A percentile compares a stretch with the other conserved stretches of the same genome.
These are phyloP conservation scores for Colletotrichum salicis DNA, from an alignment of 2,329 filamentous ascomycete species.

Conservation along the genomic window DNA sequence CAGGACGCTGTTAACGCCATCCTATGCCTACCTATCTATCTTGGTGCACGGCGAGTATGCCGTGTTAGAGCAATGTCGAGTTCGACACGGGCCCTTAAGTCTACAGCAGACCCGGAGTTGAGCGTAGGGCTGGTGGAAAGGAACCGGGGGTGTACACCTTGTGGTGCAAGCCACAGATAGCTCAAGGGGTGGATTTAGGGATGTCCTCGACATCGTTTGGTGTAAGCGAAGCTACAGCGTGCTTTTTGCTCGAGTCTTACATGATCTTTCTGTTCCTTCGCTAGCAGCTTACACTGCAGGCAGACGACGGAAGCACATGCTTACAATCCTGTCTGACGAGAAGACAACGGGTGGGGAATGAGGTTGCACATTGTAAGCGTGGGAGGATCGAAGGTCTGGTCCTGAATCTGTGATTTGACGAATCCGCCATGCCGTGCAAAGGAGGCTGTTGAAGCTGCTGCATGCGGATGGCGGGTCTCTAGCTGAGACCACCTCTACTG, in stretches of 20 bases:
- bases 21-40: neutral
- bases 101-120: conserved; percentile 6
- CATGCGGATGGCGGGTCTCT: conserved; percentile 23
- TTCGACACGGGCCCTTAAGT: neutral
- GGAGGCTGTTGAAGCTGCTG: conserved; percentile 20
- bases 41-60: neutral
- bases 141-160: neutral
- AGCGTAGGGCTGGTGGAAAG: conserved; percentile 24
- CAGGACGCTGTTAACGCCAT: neutral
- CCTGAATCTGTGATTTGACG: conserved; percentile 24
- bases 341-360: conserved; percentile 2
- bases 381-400: conserved; percentile 8
- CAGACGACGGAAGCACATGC: conserved; percentile 11
- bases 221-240: conserved; percentile 3
- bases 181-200: conserved; percentile 27
- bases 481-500: conserved; percentile 27
- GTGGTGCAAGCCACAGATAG: conserved; percentile 12
- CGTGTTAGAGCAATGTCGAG: conserved; percentile 9
- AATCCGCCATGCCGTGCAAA: conserved; percentile 23
- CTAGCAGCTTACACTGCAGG: neutral
- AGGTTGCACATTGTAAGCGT: conserved; percentile 19
- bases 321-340: conserved; percentile 23
- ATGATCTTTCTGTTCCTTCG: conserved; percentile 1
- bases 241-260: conserved; percentile 2
- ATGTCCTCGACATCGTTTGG: neutral